These are phyloP conservation scores for Closterium sp. DNA, from an alignment of 139 green algal species.

Conservation along the genomic window DNA sequence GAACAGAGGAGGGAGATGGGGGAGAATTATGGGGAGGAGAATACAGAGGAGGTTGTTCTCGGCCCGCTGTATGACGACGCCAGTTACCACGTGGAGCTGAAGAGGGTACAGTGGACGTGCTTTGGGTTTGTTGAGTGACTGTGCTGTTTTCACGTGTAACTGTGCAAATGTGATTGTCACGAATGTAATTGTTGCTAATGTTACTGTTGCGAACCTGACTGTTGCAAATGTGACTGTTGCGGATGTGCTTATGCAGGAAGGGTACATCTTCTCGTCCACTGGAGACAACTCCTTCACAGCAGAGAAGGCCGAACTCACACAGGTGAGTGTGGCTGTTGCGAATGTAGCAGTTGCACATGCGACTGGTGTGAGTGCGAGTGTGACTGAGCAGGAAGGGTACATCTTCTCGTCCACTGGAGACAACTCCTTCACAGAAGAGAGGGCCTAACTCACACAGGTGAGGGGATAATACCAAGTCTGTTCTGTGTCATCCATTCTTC, in stretches of 20 bases:
- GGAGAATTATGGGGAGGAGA: neutral
- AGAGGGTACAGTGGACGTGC: neutral
- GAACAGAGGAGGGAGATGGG: neutral
- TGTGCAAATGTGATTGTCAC: neutral
- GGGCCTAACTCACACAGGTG: neutral
- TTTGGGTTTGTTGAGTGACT: no score
- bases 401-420: neutral
- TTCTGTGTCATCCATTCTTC: no score
- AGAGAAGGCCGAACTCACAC: neutral
- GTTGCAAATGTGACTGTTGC: no score
- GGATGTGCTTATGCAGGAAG: neutral
- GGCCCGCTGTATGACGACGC: neutral
- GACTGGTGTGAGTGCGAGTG: neutral
- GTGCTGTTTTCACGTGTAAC: no score
- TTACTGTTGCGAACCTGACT: neutral
- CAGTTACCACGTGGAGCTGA: neutral
- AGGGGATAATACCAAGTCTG: no score
- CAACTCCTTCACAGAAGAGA: neutral
- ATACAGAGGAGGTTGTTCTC: neutral
- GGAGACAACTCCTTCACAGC: neutral
- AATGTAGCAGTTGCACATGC: no score
- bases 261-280: neutral
- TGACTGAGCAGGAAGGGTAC: neutral
- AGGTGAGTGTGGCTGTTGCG: no score
- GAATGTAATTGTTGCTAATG: no score